Conservation (phyloP, 305 asterid species). For the Fraxinus sp. region DNA sequence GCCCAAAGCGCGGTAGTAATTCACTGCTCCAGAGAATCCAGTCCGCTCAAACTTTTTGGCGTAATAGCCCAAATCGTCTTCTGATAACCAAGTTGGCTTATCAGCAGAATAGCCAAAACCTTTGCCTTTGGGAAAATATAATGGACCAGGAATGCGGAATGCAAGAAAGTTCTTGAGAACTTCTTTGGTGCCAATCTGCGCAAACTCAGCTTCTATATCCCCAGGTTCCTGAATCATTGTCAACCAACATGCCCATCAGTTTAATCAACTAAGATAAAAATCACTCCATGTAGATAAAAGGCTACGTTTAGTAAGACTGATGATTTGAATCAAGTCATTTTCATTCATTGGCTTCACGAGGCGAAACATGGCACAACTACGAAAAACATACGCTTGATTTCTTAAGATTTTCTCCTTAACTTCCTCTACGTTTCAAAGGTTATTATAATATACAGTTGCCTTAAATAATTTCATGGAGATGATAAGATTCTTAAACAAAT, state of each 20-base stretch:
- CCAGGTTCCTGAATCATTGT: constrained; percentile 50
- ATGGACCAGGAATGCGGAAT: constrained; percentile 39
- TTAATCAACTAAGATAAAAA: not conserved
- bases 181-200: constrained; percentile 40
- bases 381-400: not conserved
- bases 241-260: not conserved
- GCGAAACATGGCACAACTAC: not conserved
- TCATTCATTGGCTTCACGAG: not conserved
- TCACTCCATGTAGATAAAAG: not conserved
- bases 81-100: constrained; percentile 56
- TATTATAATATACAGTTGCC: not conserved
- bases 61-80: constrained; percentile 55
- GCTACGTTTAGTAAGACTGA: not conserved
- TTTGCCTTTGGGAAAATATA: constrained; percentile 55
- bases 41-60: constrained; percentile 38
- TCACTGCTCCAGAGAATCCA: constrained; percentile 69
- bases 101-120: constrained; percentile 38
- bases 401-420: not conserved
- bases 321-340: not conserved
- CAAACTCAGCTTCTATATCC: constrained; percentile 64
- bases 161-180: constrained; percentile 43
- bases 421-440: not conserved
- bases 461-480: not conserved
- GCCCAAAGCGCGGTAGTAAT: constrained; percentile 54
- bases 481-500: not conserved